Percentiles rank a stretch among this genome's conserved stretches.
Evolutionary conservation across 441 rosid species (phyloP).

Genomic region (Croton laevigatus): DNA sequence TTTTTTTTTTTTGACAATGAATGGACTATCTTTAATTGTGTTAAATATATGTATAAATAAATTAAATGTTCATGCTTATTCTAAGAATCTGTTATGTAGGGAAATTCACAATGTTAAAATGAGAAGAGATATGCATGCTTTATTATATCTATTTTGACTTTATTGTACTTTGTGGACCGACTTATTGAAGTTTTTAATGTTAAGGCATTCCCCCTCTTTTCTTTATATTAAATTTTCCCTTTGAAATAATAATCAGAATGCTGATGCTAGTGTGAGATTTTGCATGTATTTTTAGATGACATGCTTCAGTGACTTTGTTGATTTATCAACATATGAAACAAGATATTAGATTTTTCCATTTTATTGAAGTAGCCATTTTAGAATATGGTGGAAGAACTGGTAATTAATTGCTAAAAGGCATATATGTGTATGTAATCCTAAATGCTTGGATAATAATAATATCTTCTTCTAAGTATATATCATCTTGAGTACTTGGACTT

Average conservation of each 20-base stretch:
- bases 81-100: too few species aligned
- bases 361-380: neutral
- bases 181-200: neutral
- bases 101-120: neutral
- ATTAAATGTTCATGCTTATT: too few species aligned
- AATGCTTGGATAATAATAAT: neutral
- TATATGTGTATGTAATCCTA: neutral
- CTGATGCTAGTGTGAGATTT: too few species aligned
- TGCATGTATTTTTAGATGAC: neutral
- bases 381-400: neutral
- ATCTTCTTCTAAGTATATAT: too few species aligned
- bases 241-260: too few species aligned
- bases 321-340: neutral
- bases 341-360: neutral
- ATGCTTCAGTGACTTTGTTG: neutral
- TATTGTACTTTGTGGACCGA: neutral
- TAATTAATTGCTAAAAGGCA: neutral
- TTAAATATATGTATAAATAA: neutral
- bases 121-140: neutral
- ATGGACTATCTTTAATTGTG: conserved; percentile 12
- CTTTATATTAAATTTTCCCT: neutral
- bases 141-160: neutral
- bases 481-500: conserved; percentile 5
- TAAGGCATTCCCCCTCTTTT: neutral
- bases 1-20: too few species aligned